These are phyloP conservation scores for Aethionema arabicum DNA, from an alignment of 345 rosid species.

Conservation along the genomic window DNA sequence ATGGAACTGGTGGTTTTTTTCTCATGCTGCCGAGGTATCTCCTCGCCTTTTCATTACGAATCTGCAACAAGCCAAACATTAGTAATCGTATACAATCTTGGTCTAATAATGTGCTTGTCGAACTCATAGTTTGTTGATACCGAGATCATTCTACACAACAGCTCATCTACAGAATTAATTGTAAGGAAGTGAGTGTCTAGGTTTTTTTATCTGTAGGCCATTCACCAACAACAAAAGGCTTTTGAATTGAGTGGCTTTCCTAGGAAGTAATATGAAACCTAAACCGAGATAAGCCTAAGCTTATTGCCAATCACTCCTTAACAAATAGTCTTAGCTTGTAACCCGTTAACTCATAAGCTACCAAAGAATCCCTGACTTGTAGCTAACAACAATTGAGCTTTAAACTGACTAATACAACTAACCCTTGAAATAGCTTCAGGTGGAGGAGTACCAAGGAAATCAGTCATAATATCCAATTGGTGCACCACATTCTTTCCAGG, in stretches of 20 bases:
- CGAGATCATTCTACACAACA: too few relatives aligned
- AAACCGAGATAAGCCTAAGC: constrained; percentile 19
- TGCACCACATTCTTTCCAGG: constrained; percentile 98
- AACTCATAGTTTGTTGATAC: too few relatives aligned
- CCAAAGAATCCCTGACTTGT: neutral
- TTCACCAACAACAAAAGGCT: neutral
- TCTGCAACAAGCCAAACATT: constrained; percentile 44
- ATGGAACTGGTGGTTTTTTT: constrained; percentile 78
- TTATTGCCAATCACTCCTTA: constrained; percentile 20
- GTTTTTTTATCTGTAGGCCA: neutral
- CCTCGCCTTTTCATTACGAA: constrained; percentile 97
- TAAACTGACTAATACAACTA: constrained; percentile 34
- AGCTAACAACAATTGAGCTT: constrained; percentile 7
- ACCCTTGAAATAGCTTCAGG: constrained; percentile 81
- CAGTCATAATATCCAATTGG: constrained; percentile 97
- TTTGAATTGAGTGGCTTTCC: neutral
- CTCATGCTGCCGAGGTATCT: constrained; percentile 93
- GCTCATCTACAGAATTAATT: too few relatives aligned
- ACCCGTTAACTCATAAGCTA: neutral
- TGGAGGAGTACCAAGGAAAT: constrained; percentile 93
- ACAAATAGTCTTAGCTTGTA: neutral
- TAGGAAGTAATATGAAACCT: constrained; percentile 2
- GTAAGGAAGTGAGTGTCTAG: too few relatives aligned
- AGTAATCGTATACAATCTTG: constrained; percentile 14
- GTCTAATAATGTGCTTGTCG: neutral